These are phyloP conservation scores for Solanum stenotomum DNA, from an alignment of 257 asterid genomes.

Conservation along the genomic window DNA sequence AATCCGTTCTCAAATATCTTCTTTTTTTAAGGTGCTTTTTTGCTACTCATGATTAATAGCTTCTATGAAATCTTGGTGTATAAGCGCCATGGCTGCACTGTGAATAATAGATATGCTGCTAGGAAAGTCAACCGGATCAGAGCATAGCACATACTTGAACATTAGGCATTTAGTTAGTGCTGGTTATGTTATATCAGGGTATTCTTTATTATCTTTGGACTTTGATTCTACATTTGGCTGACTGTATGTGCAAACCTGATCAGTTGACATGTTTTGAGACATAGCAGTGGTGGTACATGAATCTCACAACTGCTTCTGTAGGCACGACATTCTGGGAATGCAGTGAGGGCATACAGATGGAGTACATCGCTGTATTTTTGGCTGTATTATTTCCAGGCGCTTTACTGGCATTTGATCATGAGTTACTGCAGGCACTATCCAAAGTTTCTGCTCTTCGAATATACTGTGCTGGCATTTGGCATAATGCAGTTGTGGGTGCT, in stretches of 20 bases:
- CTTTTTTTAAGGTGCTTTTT: not conserved
- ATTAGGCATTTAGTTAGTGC: not conserved
- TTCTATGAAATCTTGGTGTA: not conserved
- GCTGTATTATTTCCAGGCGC: conserved; percentile 91
- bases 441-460: conserved; percentile 63
- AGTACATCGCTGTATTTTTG: conserved; percentile 71
- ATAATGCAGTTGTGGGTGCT: conserved; percentile 69
- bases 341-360: conserved; percentile 85
- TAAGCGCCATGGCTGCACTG: not conserved
- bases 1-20: not conserved
- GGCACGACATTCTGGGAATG: conserved; percentile 32
- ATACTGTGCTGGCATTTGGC: conserved; percentile 97
- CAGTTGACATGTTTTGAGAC: not conserved
- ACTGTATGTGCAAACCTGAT: not conserved
- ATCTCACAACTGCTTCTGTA: conserved; percentile 20
- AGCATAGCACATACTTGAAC: not conserved
- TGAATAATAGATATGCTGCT: not conserved
- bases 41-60: not conserved
- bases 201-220: not conserved
- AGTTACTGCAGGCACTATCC: conserved; percentile 50
- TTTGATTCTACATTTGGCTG: not conserved
- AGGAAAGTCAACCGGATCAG: not conserved
- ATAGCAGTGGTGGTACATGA: not conserved
- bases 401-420: conserved; percentile 71
- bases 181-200: not conserved